Base-by-base conservation (phyloP, 2,329 filamentous ascomycete species). In the Exophiala phaeomuriformis region DNA sequence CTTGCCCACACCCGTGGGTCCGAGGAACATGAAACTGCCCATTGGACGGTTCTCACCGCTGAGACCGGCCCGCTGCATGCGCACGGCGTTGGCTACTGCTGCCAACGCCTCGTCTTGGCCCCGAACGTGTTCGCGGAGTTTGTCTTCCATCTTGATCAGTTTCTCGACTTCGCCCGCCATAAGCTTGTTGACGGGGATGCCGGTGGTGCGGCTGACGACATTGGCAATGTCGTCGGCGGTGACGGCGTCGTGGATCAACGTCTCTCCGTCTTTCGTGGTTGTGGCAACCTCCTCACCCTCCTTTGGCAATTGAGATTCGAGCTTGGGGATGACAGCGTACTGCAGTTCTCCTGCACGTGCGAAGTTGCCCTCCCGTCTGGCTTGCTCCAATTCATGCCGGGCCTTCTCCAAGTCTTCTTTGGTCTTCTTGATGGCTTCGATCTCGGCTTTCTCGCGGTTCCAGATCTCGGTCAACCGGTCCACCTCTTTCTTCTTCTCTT, bases 11-110 rank as follows among this genome's bases (percentile, higher is more conserved):
- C 93, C 93, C 0, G 93, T 97, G 3, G 93, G 93, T 0, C 93
- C 93, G 2, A 97, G 79, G 79, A 97, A 96, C 85, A 97, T 96
- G 75, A 97, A 96, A 0, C 87, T 94, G 0, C 91, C 93, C 4
- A 95, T 77, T 0, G 93, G 93, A 0, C 90, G 80, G 68, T 96
- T 95, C 64, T 96, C 89, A 33, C 90, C 90, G 55, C 86, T 94
- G 5, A 97, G 76, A 1, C 93, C 93, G 5, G 93, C 93, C 60
- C 93, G 81, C 70, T 97, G 93, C 76, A 96, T 86, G 19, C 93
- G 83, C 5, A 98, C 91, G 0, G 93, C 93, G 66, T 97, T 87
- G 33, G 91, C 86, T 1, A 97, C 91, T 12, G 90, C 88, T 60
- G 85, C 85, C 54, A 98, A 81, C 4, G 93, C 93, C 65, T 97